These are phyloP conservation scores for Prunus dulcis DNA, from an alignment of 306 rosid genomes.

Conservation along the genomic window DNA sequence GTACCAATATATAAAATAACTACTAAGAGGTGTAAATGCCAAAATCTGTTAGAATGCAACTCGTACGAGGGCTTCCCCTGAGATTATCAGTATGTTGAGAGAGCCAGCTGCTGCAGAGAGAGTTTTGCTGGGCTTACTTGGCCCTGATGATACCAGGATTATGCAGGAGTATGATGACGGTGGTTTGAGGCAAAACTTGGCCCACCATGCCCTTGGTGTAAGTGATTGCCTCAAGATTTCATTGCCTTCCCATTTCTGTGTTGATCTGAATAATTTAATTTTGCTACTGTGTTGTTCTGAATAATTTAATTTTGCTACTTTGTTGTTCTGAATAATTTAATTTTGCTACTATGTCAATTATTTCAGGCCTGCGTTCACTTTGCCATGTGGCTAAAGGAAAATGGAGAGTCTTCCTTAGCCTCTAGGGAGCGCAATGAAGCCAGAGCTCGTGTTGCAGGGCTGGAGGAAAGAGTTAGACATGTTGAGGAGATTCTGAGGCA, in stretches of 20 bases:
- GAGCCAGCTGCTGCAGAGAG: constrained; percentile 3
- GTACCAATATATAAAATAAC: too few species aligned
- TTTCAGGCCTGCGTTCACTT: constrained; percentile 8
- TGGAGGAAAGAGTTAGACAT: not conserved
- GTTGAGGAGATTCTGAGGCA: not conserved
- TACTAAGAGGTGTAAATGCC: too few species aligned
- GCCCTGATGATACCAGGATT: not conserved
- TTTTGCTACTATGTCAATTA: not conserved
- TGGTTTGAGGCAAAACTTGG: not conserved
- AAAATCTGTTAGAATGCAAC: too few species aligned
- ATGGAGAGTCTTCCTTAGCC: not conserved
- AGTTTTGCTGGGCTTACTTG: not conserved
- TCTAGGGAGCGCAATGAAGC: not conserved
- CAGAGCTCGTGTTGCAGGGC: not conserved
- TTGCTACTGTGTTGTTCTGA: not conserved
- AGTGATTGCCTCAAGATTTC: not conserved
- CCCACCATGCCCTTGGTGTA: constrained; percentile 6
- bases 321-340: not conserved
- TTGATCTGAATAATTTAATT: not conserved
- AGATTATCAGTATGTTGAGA: not conserved
- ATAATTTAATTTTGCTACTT: not conserved
- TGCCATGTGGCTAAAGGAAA: constrained; percentile 9
- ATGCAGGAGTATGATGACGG: not conserved
- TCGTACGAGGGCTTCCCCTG: not conserved
- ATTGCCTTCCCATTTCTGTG: not conserved